phyloP scores from a whole-genome alignment of 2,329 filamentous ascomycete genomes.

The Polytolypa hystricis region DNA sequence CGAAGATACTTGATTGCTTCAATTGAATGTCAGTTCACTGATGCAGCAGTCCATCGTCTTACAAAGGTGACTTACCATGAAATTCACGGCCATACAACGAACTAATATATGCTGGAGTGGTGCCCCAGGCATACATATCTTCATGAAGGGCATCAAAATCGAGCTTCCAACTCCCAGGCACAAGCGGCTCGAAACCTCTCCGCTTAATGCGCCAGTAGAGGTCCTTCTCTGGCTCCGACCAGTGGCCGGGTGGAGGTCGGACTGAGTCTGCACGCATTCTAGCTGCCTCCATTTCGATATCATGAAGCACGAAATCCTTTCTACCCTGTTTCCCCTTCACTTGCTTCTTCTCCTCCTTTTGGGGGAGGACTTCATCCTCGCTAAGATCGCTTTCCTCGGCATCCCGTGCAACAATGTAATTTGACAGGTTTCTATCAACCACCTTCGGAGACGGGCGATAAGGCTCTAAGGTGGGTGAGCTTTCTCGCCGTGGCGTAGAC shows the following conservation, averaged over 20 bases:
- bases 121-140: conserved; percentile 26
- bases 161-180: conserved; percentile 41
- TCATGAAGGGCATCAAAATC: conserved; percentile 46
- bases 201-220: conserved; percentile 43
- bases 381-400: conserved; percentile 10
- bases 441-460: conserved; percentile 8
- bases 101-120: conserved; percentile 36
- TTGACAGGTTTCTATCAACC: conserved; percentile 8
- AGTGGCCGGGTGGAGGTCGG: conserved; percentile 34
- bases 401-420: conserved; percentile 7
- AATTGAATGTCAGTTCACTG: not conserved
- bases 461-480: not conserved
- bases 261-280: conserved; percentile 26
- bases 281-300: conserved; percentile 22
- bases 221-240: conserved; percentile 41
- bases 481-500: not conserved
- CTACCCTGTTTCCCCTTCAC: conserved; percentile 12
- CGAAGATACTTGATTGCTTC: conserved; percentile 41
- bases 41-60: not conserved
- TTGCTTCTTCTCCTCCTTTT: conserved; percentile 9
- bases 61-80: conserved; percentile 26
- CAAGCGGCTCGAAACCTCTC: conserved; percentile 46
- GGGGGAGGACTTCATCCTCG: conserved; percentile 11
- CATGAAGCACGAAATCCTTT: conserved; percentile 17
- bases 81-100: conserved; percentile 33